Percentiles rank a stretch among this genome's conserved stretches.
These are phyloP conservation scores for Sporisorium exsertum DNA, from an alignment of 1,284 basidiomycete genomes.

Conservation along the genomic window DNA sequence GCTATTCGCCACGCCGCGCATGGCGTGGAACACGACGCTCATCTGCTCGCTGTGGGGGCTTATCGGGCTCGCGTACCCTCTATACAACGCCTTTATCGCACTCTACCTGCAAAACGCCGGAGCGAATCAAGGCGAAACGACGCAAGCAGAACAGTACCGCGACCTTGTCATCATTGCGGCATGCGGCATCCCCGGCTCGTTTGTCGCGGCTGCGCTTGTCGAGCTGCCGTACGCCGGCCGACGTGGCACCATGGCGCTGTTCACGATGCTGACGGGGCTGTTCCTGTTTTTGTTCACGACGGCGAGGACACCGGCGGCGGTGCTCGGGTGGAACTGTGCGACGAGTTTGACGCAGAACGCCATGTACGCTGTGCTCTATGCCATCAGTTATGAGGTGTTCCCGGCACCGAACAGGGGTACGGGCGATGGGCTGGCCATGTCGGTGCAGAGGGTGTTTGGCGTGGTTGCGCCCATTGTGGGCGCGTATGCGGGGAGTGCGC, in stretches of 20 bases:
- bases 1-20: conserved; percentile 76
- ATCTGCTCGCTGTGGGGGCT: conserved; percentile 76
- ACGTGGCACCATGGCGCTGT: conserved; percentile 76
- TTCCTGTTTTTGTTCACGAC: conserved; percentile 80
- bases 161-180: conserved; percentile 74
- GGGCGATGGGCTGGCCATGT: conserved; percentile 77
- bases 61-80: conserved; percentile 80
- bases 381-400: conserved; percentile 76
- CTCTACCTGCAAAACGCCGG: conserved; percentile 74
- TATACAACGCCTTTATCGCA: conserved; percentile 78
- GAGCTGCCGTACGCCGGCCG: conserved; percentile 77
- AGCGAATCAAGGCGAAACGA: conserved; percentile 67
- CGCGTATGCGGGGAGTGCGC: conserved; percentile 71
- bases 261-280: conserved; percentile 76
- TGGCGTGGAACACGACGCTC: conserved; percentile 76
- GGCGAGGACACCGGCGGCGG: conserved; percentile 74
- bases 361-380: conserved; percentile 81
- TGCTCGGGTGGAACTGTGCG: conserved; percentile 80
- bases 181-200: conserved; percentile 76
- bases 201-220: conserved; percentile 74
- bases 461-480: conserved; percentile 79
- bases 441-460: conserved; percentile 76
- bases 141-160: conserved; percentile 76
- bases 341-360: conserved; percentile 74
- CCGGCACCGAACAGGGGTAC: conserved; percentile 80